Evolutionary conservation across 345 rosid genomes (phyloP), one percentile per base, ranked within the genome.

Genomic region (Reutealis trisperma): DNA sequence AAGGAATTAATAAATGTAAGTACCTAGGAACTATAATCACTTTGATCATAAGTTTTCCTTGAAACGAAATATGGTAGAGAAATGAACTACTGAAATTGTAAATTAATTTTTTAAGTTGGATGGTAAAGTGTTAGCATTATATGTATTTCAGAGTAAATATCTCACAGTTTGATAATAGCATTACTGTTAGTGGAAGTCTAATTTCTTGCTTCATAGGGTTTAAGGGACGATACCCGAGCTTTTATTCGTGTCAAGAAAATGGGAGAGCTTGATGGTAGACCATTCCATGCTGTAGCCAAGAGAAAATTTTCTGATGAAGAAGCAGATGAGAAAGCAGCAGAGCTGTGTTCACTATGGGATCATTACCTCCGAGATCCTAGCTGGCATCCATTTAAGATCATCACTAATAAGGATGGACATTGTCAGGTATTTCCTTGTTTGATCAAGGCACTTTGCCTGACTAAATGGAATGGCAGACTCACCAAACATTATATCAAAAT

Each of bases 1-100:
- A 94, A 92, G 81, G 95, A 83, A 82, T 52, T 94, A 72, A 88
- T 93, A 34, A 72, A 12, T 72, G 98, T 89, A 76, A 84, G 80
- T 73, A 32, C 34, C 34, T 60, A 54, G 24, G 24, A 37, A 24
- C 44, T 21, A 25, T 24, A 3, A 27, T 25, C 47, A 18, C 21
- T 30, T 63, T 37, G 12, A 13, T 6, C 2, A 18, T 11, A 37
- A 27, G 73, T 70, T 52, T 54, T 67, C 12, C 0, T 70, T 47
- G 30, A 25, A 47, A 49, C 0, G 1, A 18, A 70, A 18, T 2
- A 70, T 32, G 14, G 27, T 1, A 32, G 74, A 55, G 19, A 9
- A 32, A 71, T 21, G 15, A 1, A 47, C 41, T 54, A 3, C 42
- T 30, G 6, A 12, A 49, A 67, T 51, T 70, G 22, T 15, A 49